A percentile compares a stretch with the other conserved stretches of the same genome.
These are phyloP conservation scores for Oryza australiensis DNA, from an alignment of 176 grass and related monocot genomes.

Conservation along the genomic window DNA sequence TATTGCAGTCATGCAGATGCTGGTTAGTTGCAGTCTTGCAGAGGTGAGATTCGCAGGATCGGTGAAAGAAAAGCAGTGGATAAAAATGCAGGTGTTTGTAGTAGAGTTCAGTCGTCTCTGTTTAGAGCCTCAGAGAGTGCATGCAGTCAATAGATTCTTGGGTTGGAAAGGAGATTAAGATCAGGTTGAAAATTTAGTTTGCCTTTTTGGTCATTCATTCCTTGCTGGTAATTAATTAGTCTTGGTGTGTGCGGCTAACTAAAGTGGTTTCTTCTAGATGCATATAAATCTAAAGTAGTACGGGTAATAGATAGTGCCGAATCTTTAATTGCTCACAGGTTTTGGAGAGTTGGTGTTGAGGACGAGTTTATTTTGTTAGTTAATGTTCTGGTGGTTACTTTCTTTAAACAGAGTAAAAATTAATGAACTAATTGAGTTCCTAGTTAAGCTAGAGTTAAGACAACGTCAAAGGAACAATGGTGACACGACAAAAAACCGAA, in stretches of 20 bases:
- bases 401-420: neutral
- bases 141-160: conserved; percentile 38
- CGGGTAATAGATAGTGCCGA: conserved; percentile 6
- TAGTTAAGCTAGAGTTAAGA: conserved; percentile 7
- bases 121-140: conserved; percentile 19
- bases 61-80: neutral
- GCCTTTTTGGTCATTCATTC: conserved; percentile 20
- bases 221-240: neutral
- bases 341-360: conserved; percentile 23
- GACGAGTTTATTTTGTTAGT: conserved; percentile 44
- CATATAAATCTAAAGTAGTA: conserved; percentile 24
- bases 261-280: conserved; percentile 11
- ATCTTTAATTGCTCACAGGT: conserved; percentile 39
- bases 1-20: conserved; percentile 31
- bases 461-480: neutral
- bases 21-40: neutral
- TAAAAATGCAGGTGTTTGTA: neutral
- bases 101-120: neutral
- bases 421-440: neutral
- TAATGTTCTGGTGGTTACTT: conserved; percentile 29
- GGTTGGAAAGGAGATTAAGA: neutral
- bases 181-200: conserved; percentile 27
- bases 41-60: conserved; percentile 37
- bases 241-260: neutral
- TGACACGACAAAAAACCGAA: neutral